Evolutionary conservation across 148 eudicot genomes (phyloP), one percentile per base, ranked within the genome.

Genomic region (Fagopyrum esculentum): DNA sequence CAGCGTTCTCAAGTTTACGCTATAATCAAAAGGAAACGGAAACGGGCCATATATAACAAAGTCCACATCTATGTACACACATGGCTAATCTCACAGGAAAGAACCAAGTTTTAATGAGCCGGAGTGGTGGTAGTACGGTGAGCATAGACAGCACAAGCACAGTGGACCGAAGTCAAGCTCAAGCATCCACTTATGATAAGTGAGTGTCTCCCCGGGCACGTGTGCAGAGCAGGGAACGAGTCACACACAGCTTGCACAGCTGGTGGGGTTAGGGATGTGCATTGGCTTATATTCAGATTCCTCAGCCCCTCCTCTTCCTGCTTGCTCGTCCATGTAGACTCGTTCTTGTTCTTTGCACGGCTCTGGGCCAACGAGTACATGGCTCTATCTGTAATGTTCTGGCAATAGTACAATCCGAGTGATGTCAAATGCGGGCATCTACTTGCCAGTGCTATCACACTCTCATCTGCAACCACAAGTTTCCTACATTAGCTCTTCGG

Each of bases 231-330:
- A 0, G 98, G 98, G 73, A 87, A 95, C 1, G 93, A 89, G 76
- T 95, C 93, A 10, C 98, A 95, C 10, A 95, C 76, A 0, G 96
- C 97, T 74, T 95, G 98, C 46, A 95, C 98, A 16, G 98, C 98
- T 3, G 93, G 97, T 8, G 98, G 97, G 1, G 98, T 95, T 9
- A 95, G 86, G 73, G 98, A 97, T 0, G 97, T 95, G 86, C 98
- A 95, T 80, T 95, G 98, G 80, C 98, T 95, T 73, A 95, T 92
- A 83, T 95, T 95, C 19, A 95, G 93, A 80, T 88, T 95, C 82
- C 75, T 84, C 13, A 95, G 96, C 35, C 98, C 98, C 52, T 87
- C 92, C n/a, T 90, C 95, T 74, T 86, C 87, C 4, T 77, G 74
- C 73, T 86, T 71, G 76, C 73, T 86, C 74, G 85, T 90, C 3